Evolutionary conservation across 768 basidiomycete genomes (phyloP), one percentile per base, ranked within the genome.

Genomic region (Sarcomyxa edulis): DNA sequence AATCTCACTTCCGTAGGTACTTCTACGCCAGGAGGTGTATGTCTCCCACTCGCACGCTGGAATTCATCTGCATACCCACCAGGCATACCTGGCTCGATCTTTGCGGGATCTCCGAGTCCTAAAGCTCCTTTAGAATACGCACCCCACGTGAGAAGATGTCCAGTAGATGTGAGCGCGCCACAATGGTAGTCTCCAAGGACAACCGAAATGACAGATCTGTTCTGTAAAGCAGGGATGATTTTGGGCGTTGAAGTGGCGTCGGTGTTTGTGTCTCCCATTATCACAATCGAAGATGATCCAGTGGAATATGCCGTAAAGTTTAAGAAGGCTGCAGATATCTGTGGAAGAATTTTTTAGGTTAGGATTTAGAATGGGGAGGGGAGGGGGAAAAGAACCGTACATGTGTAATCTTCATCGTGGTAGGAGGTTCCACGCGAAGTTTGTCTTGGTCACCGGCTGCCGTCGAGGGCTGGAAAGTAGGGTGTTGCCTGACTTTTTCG

Each of bases 141-240:
- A 11, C 90, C 91, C 90, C 88, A 94, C 8, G 92, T 87, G 14
- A 84, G 64, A 18, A 92, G 64, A 52, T 80, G 73, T 11, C 94
- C 95, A 16, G 68, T 58, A 26, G 74, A 68, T 3, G 90, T 94
- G 50, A 96, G 65, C 1, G 95, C 94, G 24, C 79, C 87, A 53
- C 71, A 80, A 64, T 98, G 95, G 58, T 94, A 96, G 60, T 98
- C 95, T 5, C 95, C 95, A 35, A 92, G 71, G 10, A 84, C 82
- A 39, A 95, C 80, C 35, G 89, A 88, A 43, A 97, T 94, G 38
- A 97, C 76, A 25, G 72, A 68, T 47, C 65, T 74, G 48, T 85
- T 72, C 50, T 96, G 91, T 20, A 98, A 64, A 23, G 71, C 75
- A 1, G 84, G 81, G 4, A 87, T 67, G 42, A 91, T 65, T 23